Evolutionary conservation across 129 eudicot species (phyloP).

Genomic region (Helianthus tuberosus): DNA sequence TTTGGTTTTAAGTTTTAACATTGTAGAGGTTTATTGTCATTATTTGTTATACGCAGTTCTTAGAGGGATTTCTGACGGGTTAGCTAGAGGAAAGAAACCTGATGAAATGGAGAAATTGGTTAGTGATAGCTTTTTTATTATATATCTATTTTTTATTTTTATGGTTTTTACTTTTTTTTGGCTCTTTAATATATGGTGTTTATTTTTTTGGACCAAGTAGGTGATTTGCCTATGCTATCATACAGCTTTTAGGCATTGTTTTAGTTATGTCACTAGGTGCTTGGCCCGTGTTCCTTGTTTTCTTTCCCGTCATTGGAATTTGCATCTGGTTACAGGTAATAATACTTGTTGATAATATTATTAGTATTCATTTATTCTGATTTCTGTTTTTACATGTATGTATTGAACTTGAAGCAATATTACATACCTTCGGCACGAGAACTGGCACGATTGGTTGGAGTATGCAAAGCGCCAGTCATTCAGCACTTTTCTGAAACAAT

Average conservation of each 20-base stretch:
- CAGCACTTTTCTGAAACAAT: slow-evolving; percentile 16
- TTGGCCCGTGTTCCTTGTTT: slow-evolving; percentile 36
- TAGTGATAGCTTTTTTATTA: background rate
- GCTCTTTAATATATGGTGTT: background rate
- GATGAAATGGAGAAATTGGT: slow-evolving; percentile 87
- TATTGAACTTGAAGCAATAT: background rate
- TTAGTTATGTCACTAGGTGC: slow-evolving; percentile 71
- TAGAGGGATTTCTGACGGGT: slow-evolving; percentile 81
- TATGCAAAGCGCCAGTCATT: slow-evolving; percentile 42
- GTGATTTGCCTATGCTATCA: slow-evolving; percentile 61
- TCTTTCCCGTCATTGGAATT: slow-evolving; percentile 63
- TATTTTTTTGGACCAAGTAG: slow-evolving; percentile 37
- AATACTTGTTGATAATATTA: background rate
- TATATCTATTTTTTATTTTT: background rate
- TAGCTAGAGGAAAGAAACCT: slow-evolving; percentile 83
- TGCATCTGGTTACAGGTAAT: slow-evolving; percentile 76
- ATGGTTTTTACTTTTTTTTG: background rate
- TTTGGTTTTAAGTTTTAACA: background rate
- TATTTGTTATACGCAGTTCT: slow-evolving; percentile 51
- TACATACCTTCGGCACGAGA: background rate
- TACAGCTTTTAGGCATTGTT: slow-evolving; percentile 72
- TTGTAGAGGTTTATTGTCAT: slow-evolving; percentile 6
- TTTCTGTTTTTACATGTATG: no score
- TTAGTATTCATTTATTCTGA: no score
- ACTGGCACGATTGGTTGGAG: background rate